A percentile compares a stretch with the other conserved stretches of the same genome.
Evolutionary conservation across 495 filamentous ascomycete species (phyloP).

Genomic region (Corynascus novoguineensis): DNA sequence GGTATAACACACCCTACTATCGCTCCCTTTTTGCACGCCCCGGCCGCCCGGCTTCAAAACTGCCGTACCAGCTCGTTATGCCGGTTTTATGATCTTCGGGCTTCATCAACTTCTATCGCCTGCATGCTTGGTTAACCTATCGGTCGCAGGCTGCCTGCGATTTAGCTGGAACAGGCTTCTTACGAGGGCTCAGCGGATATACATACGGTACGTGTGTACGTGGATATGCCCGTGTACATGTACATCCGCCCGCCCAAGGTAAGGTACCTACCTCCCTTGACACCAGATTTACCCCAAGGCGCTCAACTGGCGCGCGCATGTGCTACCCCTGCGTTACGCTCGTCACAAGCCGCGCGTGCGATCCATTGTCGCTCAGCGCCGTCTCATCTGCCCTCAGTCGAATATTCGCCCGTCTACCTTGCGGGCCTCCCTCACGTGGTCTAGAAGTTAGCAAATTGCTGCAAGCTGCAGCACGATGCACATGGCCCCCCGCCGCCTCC

Average conservation of each 20-base stretch:
- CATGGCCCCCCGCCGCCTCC: slow-evolving; percentile 1
- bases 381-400: slow-evolving; percentile 10
- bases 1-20: not conserved
- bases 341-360: too few relatives aligned
- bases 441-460: slow-evolving; percentile 2
- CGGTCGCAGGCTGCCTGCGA: slow-evolving; percentile 1
- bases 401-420: slow-evolving; percentile 9
- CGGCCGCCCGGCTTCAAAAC: slow-evolving; percentile 5
- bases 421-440: slow-evolving; percentile 22
- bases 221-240: too few relatives aligned
- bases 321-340: not conserved
- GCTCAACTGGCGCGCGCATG: too few relatives aligned
- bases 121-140: slow-evolving; percentile 10
- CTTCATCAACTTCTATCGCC: slow-evolving; percentile 15
- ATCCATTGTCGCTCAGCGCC: too few relatives aligned
- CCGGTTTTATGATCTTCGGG: slow-evolving; percentile 21
- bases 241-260: too few relatives aligned
- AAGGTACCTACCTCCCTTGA: too few relatives aligned
- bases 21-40: not conserved
- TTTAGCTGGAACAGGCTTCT: slow-evolving; percentile 6
- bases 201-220: too few relatives aligned
- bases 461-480: slow-evolving; percentile 11
- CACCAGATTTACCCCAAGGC: too few relatives aligned
- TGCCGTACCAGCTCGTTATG: slow-evolving; percentile 20
- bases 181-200: not conserved